Conservation (phyloP, 768 basidiomycete species). For the Suillus sp. region DNA sequence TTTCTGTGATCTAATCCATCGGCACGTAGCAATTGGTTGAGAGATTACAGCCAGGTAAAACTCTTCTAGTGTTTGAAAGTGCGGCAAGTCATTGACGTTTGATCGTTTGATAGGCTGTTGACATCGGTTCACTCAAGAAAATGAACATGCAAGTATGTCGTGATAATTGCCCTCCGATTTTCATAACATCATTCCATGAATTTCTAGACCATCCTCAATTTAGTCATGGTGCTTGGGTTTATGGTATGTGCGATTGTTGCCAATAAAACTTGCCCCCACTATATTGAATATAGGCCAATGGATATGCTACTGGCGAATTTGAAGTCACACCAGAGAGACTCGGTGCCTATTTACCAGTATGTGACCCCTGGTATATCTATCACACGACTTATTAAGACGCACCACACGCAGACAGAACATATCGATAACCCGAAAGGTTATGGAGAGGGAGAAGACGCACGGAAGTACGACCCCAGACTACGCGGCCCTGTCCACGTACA, state of each 20-base stretch:
- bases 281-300: constrained; percentile 54
- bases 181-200: not conserved
- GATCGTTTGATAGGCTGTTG: constrained; percentile 59
- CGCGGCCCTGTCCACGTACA: constrained; percentile 79
- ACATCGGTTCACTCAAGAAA: constrained; percentile 79
- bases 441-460: constrained; percentile 80
- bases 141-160: constrained; percentile 62
- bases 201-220: constrained; percentile 77
- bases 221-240: constrained; percentile 91
- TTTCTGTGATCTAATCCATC: not conserved
- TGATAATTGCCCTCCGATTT: constrained; percentile 3
- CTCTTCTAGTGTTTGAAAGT: not conserved
- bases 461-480: constrained; percentile 72
- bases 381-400: not conserved
- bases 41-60: constrained; percentile 79
- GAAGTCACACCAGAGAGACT: constrained; percentile 85
- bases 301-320: constrained; percentile 82
- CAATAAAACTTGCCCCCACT: not conserved
- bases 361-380: constrained; percentile 21
- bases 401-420: constrained; percentile 65
- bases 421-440: constrained; percentile 95
- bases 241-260: constrained; percentile 47
- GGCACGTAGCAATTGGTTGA: constrained; percentile 71
- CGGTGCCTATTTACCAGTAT: constrained; percentile 80
- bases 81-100: not conserved